Base-by-base conservation (phyloP, 2,329 filamentous ascomycete species). In the Pyrenophora tritici-repentis region DNA sequence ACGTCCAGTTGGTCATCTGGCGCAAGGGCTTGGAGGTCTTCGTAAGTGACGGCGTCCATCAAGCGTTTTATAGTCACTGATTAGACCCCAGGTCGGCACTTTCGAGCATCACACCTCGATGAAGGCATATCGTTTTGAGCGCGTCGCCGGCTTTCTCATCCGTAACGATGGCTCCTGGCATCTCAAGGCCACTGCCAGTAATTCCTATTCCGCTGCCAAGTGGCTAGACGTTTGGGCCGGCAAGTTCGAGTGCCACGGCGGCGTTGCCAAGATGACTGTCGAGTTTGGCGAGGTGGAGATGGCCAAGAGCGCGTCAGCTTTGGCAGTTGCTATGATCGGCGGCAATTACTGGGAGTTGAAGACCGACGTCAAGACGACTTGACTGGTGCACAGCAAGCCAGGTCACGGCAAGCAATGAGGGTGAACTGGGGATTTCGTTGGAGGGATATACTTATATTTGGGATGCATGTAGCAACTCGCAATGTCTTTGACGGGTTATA, bases 141-240 rank as follows among this genome's bases (percentile, higher is more conserved):
- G 58, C 10, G 40, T 66, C 4, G 63, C 55, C 0, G 58, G 63
- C 8, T 43, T 60, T 1, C 34, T 61, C 0, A 59, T 64, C 10
- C 56, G 63, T 0, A 63, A 61, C n/a, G 59, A 62, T 6, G 59
- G 58, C 1, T 54, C 51, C 0, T 66, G 63, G 59, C 54, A 56
- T 4, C 33, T 62, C 3, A 53, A 56, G 1, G 33, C 49, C 4
- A 57, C 53, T 0, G 53, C 53, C 0, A 36, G 52, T 1, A 60
- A 60, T n/a, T 56, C 56, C 0, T 61, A 54, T 31, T 59, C 34
- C 2, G 51, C 40, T 3, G 13, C 53, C 0, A 60, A 48, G 38
- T 64, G 61, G 61, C 17, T 50, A 1, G 59, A 61, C 6, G 54
- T 64, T 0, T 63, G 59, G 61, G 26, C 41, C 0, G 63, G 61